A percentile compares a stretch with the other conserved stretches of the same genome.
phyloP scores from a whole-genome alignment of 257 asterid genomes.

The Penstemon davidsonii region DNA sequence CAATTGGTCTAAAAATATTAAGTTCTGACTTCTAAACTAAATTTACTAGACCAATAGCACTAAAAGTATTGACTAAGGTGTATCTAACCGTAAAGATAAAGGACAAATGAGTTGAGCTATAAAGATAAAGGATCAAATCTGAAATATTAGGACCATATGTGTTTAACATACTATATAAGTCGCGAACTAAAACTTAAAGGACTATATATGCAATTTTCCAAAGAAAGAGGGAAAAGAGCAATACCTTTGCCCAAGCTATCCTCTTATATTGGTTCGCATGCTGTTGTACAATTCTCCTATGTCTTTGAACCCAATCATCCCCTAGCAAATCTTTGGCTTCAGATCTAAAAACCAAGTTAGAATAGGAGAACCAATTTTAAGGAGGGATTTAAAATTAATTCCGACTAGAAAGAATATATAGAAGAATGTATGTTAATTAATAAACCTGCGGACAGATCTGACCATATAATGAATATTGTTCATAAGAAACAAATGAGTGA shows the following conservation, averaged over 20 bases:
- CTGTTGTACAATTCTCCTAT: slow-evolving; percentile 91
- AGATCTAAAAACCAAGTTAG: slow-evolving; percentile 56
- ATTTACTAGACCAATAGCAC: no score
- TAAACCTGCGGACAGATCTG: slow-evolving; percentile 98
- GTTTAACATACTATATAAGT: no score
- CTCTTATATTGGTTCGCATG: slow-evolving; percentile 97
- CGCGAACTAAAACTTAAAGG: not conserved
- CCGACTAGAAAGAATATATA: slow-evolving; percentile 10
- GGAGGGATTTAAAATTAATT: not conserved
- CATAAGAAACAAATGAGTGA: slow-evolving; percentile 93
- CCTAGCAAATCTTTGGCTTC: slow-evolving; percentile 98
- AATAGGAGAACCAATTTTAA: slow-evolving; percentile 19
- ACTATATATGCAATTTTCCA: not conserved
- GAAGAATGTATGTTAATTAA: slow-evolving; percentile 14
- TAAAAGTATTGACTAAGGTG: no score
- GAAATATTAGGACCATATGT: no score
- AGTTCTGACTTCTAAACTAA: no score
- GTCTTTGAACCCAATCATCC: slow-evolving; percentile 99
- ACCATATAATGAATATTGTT: slow-evolving; percentile 98
- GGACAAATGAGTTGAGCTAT: no score
- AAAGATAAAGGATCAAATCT: no score
- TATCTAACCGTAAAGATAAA: no score
- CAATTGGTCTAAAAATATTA: no score
- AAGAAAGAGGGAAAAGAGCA: slow-evolving; percentile 5
- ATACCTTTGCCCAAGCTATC: slow-evolving; percentile 94